Conservation (phyloP, 768 basidiomycete species). For the Agaricus bisporus region DNA sequence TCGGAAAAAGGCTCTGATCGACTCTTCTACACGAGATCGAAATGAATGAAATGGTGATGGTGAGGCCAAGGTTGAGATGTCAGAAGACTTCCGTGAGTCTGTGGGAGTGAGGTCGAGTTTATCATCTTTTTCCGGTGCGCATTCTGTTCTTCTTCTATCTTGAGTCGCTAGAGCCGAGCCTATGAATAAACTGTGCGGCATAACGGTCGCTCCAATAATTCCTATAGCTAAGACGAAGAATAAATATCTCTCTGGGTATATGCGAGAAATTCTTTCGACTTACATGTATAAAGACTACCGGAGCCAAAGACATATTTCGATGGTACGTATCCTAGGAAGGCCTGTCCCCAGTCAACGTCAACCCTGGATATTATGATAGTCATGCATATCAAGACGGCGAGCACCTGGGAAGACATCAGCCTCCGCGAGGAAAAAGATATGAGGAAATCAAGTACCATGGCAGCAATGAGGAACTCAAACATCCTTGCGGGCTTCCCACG, state of each 20-base stretch:
- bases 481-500: slow-evolving; percentile 57
- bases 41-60: slow-evolving; percentile 12
- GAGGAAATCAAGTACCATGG: slow-evolving; percentile 38
- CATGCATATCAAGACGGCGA: slow-evolving; percentile 77
- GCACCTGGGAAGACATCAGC: slow-evolving; percentile 31
- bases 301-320: slow-evolving; percentile 54
- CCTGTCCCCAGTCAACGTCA: slow-evolving; percentile 61
- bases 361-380: slow-evolving; percentile 68
- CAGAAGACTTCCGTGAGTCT: slow-evolving; percentile 17
- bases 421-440: background rate
- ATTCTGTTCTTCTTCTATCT: slow-evolving; percentile 59
- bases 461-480: slow-evolving; percentile 63
- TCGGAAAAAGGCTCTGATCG: slow-evolving; percentile 28
- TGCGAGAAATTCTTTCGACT: slow-evolving; percentile 14
- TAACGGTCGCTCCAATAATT: slow-evolving; percentile 79
- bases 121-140: slow-evolving; percentile 19
- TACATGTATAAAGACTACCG: slow-evolving; percentile 62
- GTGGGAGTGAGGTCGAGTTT: slow-evolving; percentile 11
- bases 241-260: background rate
- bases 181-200: slow-evolving; percentile 91
- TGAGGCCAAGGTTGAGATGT: background rate
- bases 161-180: slow-evolving; percentile 85
- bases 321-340: slow-evolving; percentile 74
- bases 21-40: slow-evolving; percentile 17
- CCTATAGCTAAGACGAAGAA: slow-evolving; percentile 45